These are phyloP conservation scores for Sugiyamaella smithiae DNA, from an alignment of 805 yeast genomes.

Conservation along the genomic window DNA sequence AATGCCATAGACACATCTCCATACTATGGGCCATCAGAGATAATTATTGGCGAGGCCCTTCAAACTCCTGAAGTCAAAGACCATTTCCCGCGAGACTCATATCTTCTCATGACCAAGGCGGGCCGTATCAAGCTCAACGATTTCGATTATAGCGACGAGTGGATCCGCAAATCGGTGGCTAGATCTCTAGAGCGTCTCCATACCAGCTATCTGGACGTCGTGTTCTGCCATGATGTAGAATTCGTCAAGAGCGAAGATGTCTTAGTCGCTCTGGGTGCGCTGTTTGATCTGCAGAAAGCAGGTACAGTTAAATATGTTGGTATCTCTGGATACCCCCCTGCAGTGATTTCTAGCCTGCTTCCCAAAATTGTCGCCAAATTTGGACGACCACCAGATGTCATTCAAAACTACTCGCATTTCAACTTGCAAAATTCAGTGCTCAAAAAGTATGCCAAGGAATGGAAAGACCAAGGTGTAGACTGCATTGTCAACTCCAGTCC, in stretches of 20 bases:
- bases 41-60: constrained; percentile 68
- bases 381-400: constrained; percentile 66
- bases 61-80: constrained; percentile 30
- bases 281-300: constrained; percentile 56
- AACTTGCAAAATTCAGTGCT: constrained; percentile 72
- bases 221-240: constrained; percentile 87
- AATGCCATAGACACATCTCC: constrained; percentile 89
- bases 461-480: constrained; percentile 50
- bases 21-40: constrained; percentile 87
- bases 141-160: constrained; percentile 67
- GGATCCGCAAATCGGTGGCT: constrained; percentile 58
- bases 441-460: constrained; percentile 41
- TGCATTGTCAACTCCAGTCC: constrained; percentile 75
- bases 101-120: constrained; percentile 77
- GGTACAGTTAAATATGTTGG: constrained; percentile 70
- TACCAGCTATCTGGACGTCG: constrained; percentile 72
- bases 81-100: constrained; percentile 52
- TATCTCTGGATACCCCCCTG: constrained; percentile 82
- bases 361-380: constrained; percentile 25
- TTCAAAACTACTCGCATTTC: constrained; percentile 76
- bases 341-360: constrained; percentile 44
- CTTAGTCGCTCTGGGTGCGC: constrained; percentile 59
- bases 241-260: constrained; percentile 59
- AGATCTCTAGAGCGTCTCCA: constrained; percentile 66
- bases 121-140: constrained; percentile 68